Evolutionary conservation across 129 eudicot species (phyloP), one percentile per base, ranked within the genome.

Genomic region (Kitagawia praeruptora): DNA sequence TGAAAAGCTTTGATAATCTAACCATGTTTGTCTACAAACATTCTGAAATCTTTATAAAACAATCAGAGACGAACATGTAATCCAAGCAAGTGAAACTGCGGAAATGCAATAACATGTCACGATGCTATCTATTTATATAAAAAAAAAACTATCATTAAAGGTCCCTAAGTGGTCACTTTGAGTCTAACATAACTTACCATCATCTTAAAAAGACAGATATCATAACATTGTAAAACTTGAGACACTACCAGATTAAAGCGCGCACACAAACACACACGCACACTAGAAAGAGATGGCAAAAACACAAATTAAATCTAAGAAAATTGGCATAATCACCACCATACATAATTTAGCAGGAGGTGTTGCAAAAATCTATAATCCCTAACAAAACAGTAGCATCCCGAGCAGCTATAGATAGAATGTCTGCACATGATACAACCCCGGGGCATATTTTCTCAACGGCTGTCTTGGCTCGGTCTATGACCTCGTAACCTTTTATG

Each of bases 371-470:
- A 12, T 44, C 15, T 44, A 42, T 12, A 73, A 41, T 21, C 19
- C 25, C 37, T 8, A 19, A n/a, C 34, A 58, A 28, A 37, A 67
- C 80, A 15, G 86, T 78, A 31, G 85, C 82, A 69, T 85, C 85
- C 21, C 84, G 80, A 9, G 88, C 85, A 6, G 85, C 85, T 5
- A 78, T 48, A 5, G 88, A 77, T 10, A 73, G 38, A 21, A 73
- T 73, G 53, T 73, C 77, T 23, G 77, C 77, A 73, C 77, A 73
- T 77, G 90, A 87, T 18, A 87, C 90, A 25, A 82, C 75, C 25
- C 84, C 86, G 10, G 86, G 88, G 70, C 90, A 87, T 5, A 83
- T 61, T 11, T 47, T 74, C 80, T 87, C 90, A 15, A 87, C 81
- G 1, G 85, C 88, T 56, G 81, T 53, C 76, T 87, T 87, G 45